Base-by-base conservation (phyloP, 345 rosid genomes). In the Ricinus communis region DNA sequence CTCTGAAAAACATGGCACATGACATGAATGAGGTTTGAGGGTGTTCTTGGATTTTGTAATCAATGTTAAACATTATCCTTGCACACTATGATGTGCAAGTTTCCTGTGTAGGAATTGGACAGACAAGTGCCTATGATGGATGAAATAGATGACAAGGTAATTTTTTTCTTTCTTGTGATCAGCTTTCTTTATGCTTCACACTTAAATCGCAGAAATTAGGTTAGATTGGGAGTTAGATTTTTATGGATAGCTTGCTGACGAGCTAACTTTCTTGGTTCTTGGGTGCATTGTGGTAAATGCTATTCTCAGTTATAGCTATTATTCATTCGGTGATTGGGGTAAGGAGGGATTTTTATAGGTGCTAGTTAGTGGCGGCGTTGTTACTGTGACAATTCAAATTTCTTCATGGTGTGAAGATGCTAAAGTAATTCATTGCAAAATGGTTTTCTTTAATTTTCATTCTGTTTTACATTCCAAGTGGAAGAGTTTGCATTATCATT, bases 131-230 rank as follows among this genome's bases (percentile, higher is more conserved):
- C 81, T 0, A 15, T 72, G 66, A 68, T 72, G 68, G 81, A 77
- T 72, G 81, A 77, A 63, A 77, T 77, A 31, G 81, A 77, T 55
- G 74, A 72, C 56, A 77, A 77, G 81, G 81, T 77, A 66, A n/a
- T 70, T 19, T 10, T 1, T 22, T 40, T 38, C 53, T 65, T 54
- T 46, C 8, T 18, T 7, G 5, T 21, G 21, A 6, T 16, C 25
- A n/a, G 18, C 8, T 7, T 49, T 9, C 27, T 31, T 21, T 25
- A 8, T 66, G 11, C 36, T 62, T 8, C 12, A 15, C 36, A n/a
- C 19, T 52, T 5, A 57, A 11, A 5, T 22, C 13, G 7, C 19
- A 36, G 49, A 52, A 11, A 36, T 53, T 52, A 52, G 6, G 36
- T 13, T 67, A 2, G 14, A 12, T 27, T 18, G 40, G 46, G 25